Conservation (phyloP, 1,139 yeast genomes). For the Kluyveromyces sp. region DNA sequence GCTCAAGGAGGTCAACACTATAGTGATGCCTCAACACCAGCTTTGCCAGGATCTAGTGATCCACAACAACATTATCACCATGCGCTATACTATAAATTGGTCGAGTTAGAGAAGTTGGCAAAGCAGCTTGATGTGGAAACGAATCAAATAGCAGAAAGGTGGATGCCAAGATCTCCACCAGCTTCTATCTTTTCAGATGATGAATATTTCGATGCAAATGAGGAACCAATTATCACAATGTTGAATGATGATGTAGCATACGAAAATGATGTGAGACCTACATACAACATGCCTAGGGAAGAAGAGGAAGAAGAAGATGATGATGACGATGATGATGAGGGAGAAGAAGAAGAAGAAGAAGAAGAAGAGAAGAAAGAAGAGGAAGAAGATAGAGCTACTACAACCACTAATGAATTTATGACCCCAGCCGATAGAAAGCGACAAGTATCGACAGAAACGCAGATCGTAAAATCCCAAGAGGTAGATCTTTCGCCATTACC, state of each 20-base stretch:
- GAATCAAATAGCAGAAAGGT: not conserved
- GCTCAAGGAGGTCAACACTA: not conserved
- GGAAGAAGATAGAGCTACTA: not conserved
- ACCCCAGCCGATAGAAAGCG: not conserved
- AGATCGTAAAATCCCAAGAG: not conserved
- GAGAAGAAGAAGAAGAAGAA: conserved; percentile 7
- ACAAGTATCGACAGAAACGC: not conserved
- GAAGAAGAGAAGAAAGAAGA: not conserved
- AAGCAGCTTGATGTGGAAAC: conserved; percentile 7
- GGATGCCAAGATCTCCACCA: conserved; percentile 9
- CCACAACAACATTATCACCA: conserved; percentile 10
- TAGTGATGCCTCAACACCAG: too few relatives aligned
- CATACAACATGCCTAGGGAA: not conserved
- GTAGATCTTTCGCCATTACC: conserved; percentile 60
- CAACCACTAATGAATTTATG: not conserved
- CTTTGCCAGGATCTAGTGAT: not conserved
- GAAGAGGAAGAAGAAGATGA: conserved; percentile 15
- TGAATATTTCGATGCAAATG: conserved; percentile 30
- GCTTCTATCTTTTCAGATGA: conserved; percentile 22
- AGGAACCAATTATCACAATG: conserved; percentile 24
- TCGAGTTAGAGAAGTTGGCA: conserved; percentile 20
- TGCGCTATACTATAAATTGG: conserved; percentile 18
- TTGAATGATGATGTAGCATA: conserved; percentile 26
- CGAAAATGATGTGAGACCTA: conserved; percentile 8
- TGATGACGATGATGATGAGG: conserved; percentile 18